Percentiles rank a stretch among this genome's conserved stretches.
phyloP scores from a whole-genome alignment of 2,329 filamentous ascomycete species.

The Helminthosporium solani region DNA sequence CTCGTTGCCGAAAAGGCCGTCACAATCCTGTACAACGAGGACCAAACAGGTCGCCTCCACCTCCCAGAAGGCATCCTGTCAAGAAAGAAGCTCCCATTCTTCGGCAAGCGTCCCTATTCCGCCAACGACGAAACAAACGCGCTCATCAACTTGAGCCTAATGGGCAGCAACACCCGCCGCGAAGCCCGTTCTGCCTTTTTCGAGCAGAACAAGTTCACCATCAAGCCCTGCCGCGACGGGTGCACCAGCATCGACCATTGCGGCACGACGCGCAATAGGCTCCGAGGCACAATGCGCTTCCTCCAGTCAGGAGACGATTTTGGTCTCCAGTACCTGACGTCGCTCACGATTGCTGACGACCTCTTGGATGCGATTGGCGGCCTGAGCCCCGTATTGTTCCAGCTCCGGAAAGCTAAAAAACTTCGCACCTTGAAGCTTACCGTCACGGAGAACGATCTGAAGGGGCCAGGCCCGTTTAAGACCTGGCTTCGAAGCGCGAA shows the following conservation, averaged over 20 bases:
- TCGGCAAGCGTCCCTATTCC: neutral
- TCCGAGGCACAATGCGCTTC: neutral
- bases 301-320: neutral
- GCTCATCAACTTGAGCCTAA: neutral
- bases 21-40: neutral
- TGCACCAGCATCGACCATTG: neutral
- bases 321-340: neutral
- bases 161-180: neutral
- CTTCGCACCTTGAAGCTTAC: neutral
- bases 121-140: neutral
- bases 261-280: neutral
- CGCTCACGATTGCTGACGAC: neutral
- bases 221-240: neutral
- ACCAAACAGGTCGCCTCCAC: neutral
- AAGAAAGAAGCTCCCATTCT: neutral
- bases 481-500: neutral
- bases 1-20: neutral
- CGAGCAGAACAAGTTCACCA: neutral
- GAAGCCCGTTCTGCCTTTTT: neutral
- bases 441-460: neutral
- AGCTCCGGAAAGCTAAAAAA: neutral
- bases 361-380: neutral
- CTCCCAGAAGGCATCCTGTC: neutral
- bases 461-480: neutral
- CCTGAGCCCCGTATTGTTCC: neutral